Evolutionary conservation across 768 basidiomycete species (phyloP), one percentile per base, ranked within the genome.

Genomic region (Cystofilobasidium macerans): DNA sequence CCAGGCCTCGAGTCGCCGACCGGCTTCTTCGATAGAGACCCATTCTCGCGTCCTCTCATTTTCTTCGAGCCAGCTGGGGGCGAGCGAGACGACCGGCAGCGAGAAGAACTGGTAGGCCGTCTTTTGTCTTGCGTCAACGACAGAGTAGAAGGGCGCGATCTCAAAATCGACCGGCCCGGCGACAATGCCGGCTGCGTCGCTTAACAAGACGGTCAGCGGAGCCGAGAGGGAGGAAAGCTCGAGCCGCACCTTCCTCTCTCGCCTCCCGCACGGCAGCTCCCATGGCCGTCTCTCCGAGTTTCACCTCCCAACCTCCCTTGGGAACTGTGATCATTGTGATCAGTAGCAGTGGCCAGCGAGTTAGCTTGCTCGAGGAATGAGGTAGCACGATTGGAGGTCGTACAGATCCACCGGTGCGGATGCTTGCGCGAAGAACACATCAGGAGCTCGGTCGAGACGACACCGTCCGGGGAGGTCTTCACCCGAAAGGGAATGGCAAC

Each of bases 21-120:
- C 6, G 13, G 64, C 64, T 43, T 64, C 64, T 22, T 38, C 64
- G 2, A 18, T 24, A 0, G 22, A 6, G 30, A 65, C 64, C 56
- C 56, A 65, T 26, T 58, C 64, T 11, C 64, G 57, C 30, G 20
- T 9, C 8, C 64, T 32, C 36, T 65, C 57, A 16, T 48, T 0
- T 1, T 28, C 54, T 18, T 65, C 64, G 56, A 65, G 35, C 32
- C 36, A 65, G 14, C 45, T 65, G 36, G 30, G 30, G 0, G 57
- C 33, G 20, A 65, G 64, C 40, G 64, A 48, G 22, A 4, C 5
- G 35, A 65, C 64, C 0, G 2, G 0, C 20, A 65, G 24, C 14
- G 45, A 32, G 57, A 65, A 65, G 36, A 65, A 65, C 35, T 65
- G 64, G 32, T 45, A 65, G 6, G 38, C 43, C 16, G 43, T 47